A percentile compares a stretch with the other conserved stretches of the same genome.
These are phyloP conservation scores for Hypericum androsaemum DNA, from an alignment of 345 rosid species.

Conservation along the genomic window DNA sequence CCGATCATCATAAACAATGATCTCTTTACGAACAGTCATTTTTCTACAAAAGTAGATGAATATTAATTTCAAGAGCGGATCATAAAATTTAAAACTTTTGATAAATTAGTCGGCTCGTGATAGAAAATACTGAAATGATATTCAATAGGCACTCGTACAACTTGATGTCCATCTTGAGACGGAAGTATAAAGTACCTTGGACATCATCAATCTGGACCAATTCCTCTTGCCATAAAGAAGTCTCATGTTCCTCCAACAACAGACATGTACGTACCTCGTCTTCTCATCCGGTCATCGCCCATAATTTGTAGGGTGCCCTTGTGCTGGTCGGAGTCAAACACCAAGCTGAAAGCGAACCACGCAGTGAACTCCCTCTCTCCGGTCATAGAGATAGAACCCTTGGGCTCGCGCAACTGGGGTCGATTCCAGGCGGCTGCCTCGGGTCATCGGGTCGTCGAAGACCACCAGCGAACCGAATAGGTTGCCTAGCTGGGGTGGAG, in stretches of 20 bases:
- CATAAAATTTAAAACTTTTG: too few relatives aligned
- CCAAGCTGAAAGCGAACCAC: constrained; percentile 1
- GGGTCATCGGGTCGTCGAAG: constrained; percentile 53
- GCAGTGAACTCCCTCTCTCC: constrained; percentile 32
- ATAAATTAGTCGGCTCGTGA: too few relatives aligned
- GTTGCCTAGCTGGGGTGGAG: constrained; percentile 30
- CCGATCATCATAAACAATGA: too few relatives aligned
- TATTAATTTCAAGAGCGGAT: too few relatives aligned
- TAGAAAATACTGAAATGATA: too few relatives aligned
- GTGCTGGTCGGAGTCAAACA: constrained; percentile 1
- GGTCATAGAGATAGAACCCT: constrained; percentile 58
- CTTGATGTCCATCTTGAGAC: constrained; percentile 2
- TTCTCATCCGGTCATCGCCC: background rate
- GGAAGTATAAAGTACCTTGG: background rate
- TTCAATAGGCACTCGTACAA: background rate
- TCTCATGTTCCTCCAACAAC: constrained; percentile 1
- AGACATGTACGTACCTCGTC: constrained; percentile 1
- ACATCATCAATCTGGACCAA: background rate
- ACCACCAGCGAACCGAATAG: constrained; percentile 42
- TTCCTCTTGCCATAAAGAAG: constrained; percentile 4
- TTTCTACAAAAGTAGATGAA: too few relatives aligned
- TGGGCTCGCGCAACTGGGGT: constrained; percentile 45
- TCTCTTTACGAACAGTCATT: too few relatives aligned
- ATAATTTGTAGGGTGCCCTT: background rate
- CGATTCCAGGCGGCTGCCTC: constrained; percentile 33